Conservation (phyloP, 2,329 filamentous ascomycete genomes). For the Endothia cerciana region DNA sequence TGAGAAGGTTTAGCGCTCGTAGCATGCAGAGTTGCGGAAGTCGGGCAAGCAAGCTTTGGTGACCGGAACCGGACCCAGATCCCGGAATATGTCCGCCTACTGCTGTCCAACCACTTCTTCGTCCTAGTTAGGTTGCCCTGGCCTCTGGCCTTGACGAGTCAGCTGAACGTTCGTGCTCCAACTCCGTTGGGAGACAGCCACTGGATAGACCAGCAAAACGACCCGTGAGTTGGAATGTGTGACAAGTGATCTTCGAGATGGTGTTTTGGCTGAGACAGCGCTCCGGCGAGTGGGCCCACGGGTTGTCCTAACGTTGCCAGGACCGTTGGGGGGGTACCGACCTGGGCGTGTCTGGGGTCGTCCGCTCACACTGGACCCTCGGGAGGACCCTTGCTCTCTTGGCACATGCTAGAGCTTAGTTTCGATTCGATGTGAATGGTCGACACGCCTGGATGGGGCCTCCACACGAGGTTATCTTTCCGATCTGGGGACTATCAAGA, state of each 20-base stretch:
- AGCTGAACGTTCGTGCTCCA: constrained; percentile 16
- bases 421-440: constrained; percentile 19
- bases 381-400: not conserved
- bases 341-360: too few relatives aligned
- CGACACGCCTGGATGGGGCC: not conserved
- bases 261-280: constrained; percentile 20
- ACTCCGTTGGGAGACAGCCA: constrained; percentile 17
- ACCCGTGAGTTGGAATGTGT: constrained; percentile 16
- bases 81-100: not conserved
- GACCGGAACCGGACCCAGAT: not conserved
- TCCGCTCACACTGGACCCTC: constrained; percentile 16
- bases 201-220: not conserved
- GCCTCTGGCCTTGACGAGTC: constrained; percentile 18
- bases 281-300: not conserved
- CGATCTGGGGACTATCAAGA: constrained; percentile 22
- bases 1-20: too few relatives aligned
- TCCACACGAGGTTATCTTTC: constrained; percentile 21
- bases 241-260: not conserved
- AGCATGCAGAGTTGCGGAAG: too few relatives aligned
- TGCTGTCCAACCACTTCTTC: not conserved
- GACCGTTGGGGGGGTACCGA: too few relatives aligned
- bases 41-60: too few relatives aligned
- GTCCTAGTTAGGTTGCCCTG: constrained; percentile 8
- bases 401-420: constrained; percentile 2
- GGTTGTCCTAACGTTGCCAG: not conserved